These are phyloP conservation scores for Cercospora sp. DNA, from an alignment of 2,329 filamentous ascomycete species.

Conservation along the genomic window DNA sequence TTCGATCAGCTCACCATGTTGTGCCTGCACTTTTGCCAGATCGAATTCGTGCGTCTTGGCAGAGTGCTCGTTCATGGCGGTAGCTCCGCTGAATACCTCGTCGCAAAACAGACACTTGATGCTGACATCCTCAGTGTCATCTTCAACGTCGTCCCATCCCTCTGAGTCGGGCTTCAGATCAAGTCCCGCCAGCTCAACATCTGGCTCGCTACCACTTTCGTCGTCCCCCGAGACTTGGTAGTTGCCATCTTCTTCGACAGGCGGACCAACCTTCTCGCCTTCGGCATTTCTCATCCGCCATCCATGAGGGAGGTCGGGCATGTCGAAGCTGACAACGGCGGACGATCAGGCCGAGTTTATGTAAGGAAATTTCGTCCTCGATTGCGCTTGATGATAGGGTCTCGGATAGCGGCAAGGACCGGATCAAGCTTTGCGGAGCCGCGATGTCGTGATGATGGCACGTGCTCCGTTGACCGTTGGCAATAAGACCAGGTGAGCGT, in stretches of 20 bases:
- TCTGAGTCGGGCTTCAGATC: constrained; percentile 39
- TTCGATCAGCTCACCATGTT: constrained; percentile 38
- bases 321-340: constrained; percentile 7
- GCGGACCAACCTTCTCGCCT: constrained; percentile 27
- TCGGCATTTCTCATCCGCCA: constrained; percentile 31
- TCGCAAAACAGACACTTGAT: constrained; percentile 46
- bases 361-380: constrained; percentile 9
- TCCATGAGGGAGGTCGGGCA: constrained; percentile 30
- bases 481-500: background rate
- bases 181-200: constrained; percentile 27
- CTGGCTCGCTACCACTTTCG: constrained; percentile 22
- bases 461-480: background rate
- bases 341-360: constrained; percentile 4
- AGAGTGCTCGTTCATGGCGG: constrained; percentile 43
- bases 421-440: constrained; percentile 16
- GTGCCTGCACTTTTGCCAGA: constrained; percentile 38
- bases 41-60: constrained; percentile 44
- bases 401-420: background rate
- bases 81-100: constrained; percentile 36
- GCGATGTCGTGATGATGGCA: constrained; percentile 13
- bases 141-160: constrained; percentile 49
- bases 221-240: constrained; percentile 25
- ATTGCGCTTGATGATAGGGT: constrained; percentile 4
- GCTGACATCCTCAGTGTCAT: constrained; percentile 41
- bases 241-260: constrained; percentile 27